A percentile compares a stretch with the other conserved stretches of the same genome.
These are phyloP conservation scores for Cadophora luteo-olivacea DNA, from an alignment of 2,329 filamentous ascomycete genomes.

Conservation along the genomic window DNA sequence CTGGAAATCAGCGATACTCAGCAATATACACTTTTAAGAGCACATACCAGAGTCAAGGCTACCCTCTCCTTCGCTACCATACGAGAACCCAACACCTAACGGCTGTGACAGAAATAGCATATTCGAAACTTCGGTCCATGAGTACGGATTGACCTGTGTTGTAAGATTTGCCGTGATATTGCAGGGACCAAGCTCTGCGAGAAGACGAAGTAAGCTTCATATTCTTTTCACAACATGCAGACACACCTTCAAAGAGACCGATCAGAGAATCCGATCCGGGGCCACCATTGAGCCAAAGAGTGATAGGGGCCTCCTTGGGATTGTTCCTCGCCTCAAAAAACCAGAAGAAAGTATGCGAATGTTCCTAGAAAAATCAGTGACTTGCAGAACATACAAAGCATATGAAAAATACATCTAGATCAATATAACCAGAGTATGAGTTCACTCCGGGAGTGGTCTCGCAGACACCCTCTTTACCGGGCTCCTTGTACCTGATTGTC, in stretches of 20 bases:
- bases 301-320: constrained; percentile 53
- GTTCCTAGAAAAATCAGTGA: constrained; percentile 42
- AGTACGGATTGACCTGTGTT: constrained; percentile 58
- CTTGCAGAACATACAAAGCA: constrained; percentile 6
- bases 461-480: constrained; percentile 45
- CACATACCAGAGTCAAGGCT: constrained; percentile 36
- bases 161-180: constrained; percentile 44
- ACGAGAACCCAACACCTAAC: constrained; percentile 71
- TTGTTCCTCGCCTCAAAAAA: constrained; percentile 58
- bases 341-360: constrained; percentile 55
- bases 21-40: not conserved
- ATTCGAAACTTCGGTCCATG: constrained; percentile 65
- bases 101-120: constrained; percentile 62
- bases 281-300: constrained; percentile 60
- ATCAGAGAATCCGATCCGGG: constrained; percentile 60
- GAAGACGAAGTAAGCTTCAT: constrained; percentile 8
- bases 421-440: constrained; percentile 41
- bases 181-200: constrained; percentile 49
- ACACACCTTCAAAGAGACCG: constrained; percentile 53
- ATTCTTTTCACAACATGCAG: not conserved
- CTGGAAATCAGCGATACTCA: not conserved
- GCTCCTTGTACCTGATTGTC: constrained; percentile 53
- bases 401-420: constrained; percentile 33
- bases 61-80: constrained; percentile 51
- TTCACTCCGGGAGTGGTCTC: constrained; percentile 42